Percentiles rank a stretch among this genome's conserved stretches.
These are phyloP conservation scores for Pleurozium schreberi DNA, from an alignment of 225 moss, liverwort and hornwort species.

Conservation along the genomic window DNA sequence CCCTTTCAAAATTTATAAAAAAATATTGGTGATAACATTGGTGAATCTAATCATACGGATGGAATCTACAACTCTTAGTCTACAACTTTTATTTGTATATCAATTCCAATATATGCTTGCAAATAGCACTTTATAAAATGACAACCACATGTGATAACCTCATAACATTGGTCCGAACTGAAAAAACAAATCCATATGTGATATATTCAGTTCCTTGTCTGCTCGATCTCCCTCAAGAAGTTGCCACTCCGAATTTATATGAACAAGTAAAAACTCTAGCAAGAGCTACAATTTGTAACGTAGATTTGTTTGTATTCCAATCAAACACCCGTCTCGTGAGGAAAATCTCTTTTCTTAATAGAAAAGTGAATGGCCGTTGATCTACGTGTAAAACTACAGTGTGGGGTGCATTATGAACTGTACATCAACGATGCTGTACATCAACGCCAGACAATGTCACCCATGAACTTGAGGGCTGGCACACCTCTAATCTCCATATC, in stretches of 20 bases:
- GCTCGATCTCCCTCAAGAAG: background rate
- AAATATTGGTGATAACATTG: too few species aligned
- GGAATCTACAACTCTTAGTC: too few species aligned
- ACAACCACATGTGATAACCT: background rate
- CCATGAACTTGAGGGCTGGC: slow-evolving; percentile 80
- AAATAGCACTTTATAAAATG: too few species aligned
- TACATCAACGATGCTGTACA: background rate
- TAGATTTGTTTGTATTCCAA: background rate
- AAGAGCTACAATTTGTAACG: background rate
- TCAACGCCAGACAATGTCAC: slow-evolving; percentile 68
- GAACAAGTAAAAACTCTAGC: background rate
- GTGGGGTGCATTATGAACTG: background rate
- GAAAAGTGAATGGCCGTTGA: background rate
- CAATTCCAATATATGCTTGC: too few species aligned
- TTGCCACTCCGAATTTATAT: background rate
- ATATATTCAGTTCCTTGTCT: background rate
- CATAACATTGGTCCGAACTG: background rate
- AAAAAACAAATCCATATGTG: background rate
- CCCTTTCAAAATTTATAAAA: too few species aligned
- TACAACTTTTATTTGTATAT: too few species aligned
- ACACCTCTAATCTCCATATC: slow-evolving; percentile 87
- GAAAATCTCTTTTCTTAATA: background rate
- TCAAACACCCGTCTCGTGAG: background rate
- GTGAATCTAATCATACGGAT: too few species aligned
- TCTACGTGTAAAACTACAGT: background rate